A percentile compares a stretch with the other conserved stretches of the same genome.
These are phyloP conservation scores for Starmerella floris DNA, from an alignment of 805 yeast genomes.

Conservation along the genomic window DNA sequence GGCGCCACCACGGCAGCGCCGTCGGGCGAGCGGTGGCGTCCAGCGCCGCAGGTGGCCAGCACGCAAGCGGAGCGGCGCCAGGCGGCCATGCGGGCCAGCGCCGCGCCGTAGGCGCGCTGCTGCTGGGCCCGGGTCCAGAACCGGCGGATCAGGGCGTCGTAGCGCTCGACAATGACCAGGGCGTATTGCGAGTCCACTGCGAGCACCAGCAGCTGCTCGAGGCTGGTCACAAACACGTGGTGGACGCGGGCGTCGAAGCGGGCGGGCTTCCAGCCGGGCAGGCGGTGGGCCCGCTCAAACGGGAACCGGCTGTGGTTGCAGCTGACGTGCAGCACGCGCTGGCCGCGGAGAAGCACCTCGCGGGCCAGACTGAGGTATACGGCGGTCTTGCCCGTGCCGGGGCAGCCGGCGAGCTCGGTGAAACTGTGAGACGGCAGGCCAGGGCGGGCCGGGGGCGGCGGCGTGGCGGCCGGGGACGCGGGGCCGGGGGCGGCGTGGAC, in stretches of 20 bases:
- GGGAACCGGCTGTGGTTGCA: conserved; percentile 20
- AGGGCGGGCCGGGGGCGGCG: not conserved
- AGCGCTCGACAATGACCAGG: conserved; percentile 19
- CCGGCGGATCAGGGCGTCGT: conserved; percentile 9
- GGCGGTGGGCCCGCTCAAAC: conserved; percentile 10
- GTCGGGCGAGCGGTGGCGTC: conserved; percentile 1
- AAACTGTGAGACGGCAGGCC: conserved; percentile 11
- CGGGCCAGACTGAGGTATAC: conserved; percentile 17
- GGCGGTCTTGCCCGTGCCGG: conserved; percentile 24
- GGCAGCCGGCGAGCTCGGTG: conserved; percentile 24
- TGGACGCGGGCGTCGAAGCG: conserved; percentile 6
- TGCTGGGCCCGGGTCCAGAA: conserved; percentile 1
- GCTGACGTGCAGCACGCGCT: conserved; percentile 20
- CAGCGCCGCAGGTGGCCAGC: conserved; percentile 8
- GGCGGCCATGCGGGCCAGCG: not conserved
- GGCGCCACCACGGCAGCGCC: conserved; percentile 4
- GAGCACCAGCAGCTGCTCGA: conserved; percentile 14
- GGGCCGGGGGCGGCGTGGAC: not conserved
- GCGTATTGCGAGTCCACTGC: conserved; percentile 23
- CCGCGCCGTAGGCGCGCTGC: conserved; percentile 1
- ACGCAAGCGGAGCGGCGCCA: conserved; percentile 3
- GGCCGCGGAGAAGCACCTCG: conserved; percentile 19
- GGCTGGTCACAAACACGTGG: conserved; percentile 1
- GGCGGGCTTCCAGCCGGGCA: conserved; percentile 9
- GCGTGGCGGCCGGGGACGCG: not conserved